These are phyloP conservation scores for Alternaria postmessia DNA, from an alignment of 2,329 filamentous ascomycete species.

Conservation along the genomic window DNA sequence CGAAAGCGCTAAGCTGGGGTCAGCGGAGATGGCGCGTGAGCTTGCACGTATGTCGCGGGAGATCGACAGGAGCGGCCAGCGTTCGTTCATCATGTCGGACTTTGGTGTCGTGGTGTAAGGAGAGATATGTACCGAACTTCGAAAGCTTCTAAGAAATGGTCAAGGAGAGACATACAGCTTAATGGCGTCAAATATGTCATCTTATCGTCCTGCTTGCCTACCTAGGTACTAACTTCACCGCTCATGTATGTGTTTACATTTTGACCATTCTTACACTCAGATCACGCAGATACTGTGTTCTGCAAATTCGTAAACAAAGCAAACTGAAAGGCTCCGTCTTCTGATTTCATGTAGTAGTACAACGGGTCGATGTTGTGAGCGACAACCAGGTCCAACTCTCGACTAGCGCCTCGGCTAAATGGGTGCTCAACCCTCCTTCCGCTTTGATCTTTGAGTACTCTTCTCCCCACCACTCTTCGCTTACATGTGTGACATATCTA, in stretches of 20 bases:
- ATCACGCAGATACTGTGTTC: background rate
- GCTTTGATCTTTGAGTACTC: background rate
- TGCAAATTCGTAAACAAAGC: background rate
- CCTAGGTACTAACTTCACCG: background rate
- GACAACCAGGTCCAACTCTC: background rate
- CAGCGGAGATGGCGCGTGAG: background rate
- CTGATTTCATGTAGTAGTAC: background rate
- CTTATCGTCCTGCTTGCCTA: background rate
- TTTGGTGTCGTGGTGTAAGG: background rate
- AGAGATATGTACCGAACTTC: background rate
- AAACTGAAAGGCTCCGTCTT: background rate
- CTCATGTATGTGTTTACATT: background rate
- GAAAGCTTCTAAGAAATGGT: background rate
- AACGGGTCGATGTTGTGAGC: background rate
- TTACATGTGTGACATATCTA: conserved; percentile 8
- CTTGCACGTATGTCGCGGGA: conserved; percentile 6
- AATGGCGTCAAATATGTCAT: too few species aligned
- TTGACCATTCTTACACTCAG: background rate
- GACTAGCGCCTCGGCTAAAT: background rate
- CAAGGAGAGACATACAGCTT: background rate
- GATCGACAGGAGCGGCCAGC: conserved; percentile 6
- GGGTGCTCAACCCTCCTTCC: background rate
- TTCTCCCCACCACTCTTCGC: background rate
- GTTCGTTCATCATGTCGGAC: background rate
- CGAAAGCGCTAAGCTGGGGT: conserved; percentile 6